Conservation (phyloP, 345 rosid species). For the Gossypium australe region DNA sequence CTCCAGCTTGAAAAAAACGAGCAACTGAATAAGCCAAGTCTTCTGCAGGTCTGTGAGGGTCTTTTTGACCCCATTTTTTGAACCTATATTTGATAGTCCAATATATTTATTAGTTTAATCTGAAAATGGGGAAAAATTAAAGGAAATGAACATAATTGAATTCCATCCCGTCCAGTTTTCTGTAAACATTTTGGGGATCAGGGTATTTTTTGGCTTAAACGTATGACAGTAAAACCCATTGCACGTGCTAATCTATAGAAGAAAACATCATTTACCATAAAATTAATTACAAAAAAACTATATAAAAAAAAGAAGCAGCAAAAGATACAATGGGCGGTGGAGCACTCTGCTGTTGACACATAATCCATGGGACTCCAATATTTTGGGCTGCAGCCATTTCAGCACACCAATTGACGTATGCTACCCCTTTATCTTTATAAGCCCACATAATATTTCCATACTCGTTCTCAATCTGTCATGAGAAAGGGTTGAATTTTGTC, state of each 20-base stretch:
- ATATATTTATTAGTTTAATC: not conserved
- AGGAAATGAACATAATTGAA: not conserved
- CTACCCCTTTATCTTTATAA: conserved; percentile 53
- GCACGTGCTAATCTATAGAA: conserved; percentile 42
- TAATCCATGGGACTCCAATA: conserved; percentile 78
- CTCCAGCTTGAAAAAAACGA: conserved; percentile 39
- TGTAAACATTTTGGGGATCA: conserved; percentile 57
- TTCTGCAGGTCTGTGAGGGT: conserved; percentile 45
- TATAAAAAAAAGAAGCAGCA: not conserved
- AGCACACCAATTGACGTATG: conserved; percentile 65
- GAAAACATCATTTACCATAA: not conserved
- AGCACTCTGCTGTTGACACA: conserved; percentile 67
- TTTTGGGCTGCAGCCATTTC: conserved; percentile 54
- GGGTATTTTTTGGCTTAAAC: conserved; percentile 33
- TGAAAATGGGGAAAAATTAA: not conserved
- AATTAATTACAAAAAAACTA: not conserved
- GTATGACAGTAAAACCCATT: conserved; percentile 56
- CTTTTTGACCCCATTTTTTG: conserved; percentile 35
- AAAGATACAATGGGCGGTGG: conserved; percentile 45
- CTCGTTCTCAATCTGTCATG: conserved; percentile 70
- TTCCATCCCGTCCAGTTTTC: conserved; percentile 73
- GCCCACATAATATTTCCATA: conserved; percentile 53
- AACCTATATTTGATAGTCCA: conserved; percentile 21
- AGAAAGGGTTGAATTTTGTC: not conserved
- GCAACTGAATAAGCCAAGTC: conserved; percentile 52